Base-by-base conservation (phyloP, 495 filamentous ascomycete genomes). In the Penicillium macrosclerotiorum region DNA sequence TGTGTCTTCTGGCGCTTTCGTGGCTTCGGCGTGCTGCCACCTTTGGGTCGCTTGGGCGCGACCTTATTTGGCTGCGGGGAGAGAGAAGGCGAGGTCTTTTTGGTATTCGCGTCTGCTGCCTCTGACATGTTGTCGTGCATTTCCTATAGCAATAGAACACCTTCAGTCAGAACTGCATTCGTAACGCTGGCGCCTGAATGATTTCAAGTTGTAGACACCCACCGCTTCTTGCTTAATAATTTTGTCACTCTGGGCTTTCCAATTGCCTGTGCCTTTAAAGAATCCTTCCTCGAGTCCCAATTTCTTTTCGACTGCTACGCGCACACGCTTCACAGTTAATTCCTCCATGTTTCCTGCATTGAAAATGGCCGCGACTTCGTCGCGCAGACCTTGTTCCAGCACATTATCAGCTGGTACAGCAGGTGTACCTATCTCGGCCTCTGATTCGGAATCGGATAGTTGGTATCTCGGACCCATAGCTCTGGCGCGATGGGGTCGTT, bases 241-340 rank as follows among this genome's bases (percentile, higher is more conserved):
- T 13, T 74, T 54, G 45, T 94, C 89, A 66, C 89, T 94, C 52
- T 76, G 78, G n/a, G 69, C 60, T 55, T 93, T 94, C 93, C 92
- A 96, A 13, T 75, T 62, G 3, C 52, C 62, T 31, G 78, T 64
- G 18, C 45, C 62, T 52, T 83, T 88, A 57, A 95, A 82, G 55
- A 88, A 95, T 0, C 79, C 86, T 4, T 77, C 68, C 3, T 77
- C 74, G 1, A 98, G 76, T 19, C 66, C 73, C 5, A 90, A 63
- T 32, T 83, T 60, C 51, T 81, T 65, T 55, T 92, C 89, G 3
- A 79, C 84, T 1, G 72, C 71, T 25, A 79, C 69, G 27, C 92
- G 86, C 32, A 89, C 80, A 32, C 75, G 72, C 46, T 89, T 91
- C 56, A 95, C 79, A 0, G 90, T 90, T 25, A 95, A 70, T n/a